Percentiles rank a stretch among this genome's conserved stretches.
These are phyloP conservation scores for Blastocystis sp. DNA, from an alignment of 352 stramenopile species.

Conservation along the genomic window DNA sequence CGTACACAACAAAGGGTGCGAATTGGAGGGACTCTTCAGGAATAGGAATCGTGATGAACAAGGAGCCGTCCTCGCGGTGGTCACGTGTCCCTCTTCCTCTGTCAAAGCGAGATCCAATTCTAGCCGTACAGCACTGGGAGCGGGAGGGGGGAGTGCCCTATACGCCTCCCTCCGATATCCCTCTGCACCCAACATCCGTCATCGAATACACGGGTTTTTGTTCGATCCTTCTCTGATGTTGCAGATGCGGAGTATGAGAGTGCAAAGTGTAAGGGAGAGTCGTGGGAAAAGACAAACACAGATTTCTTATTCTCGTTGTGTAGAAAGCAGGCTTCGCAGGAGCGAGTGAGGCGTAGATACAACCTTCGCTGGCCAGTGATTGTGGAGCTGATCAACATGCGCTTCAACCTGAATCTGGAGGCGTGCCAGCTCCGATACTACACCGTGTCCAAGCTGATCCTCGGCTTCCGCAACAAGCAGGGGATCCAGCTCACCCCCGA, in stretches of 20 bases:
- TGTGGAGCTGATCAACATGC: slow-evolving; percentile 29
- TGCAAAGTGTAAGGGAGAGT: slow-evolving; percentile 8
- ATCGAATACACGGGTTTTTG: slow-evolving; percentile 53
- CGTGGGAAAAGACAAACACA: slow-evolving; percentile 17
- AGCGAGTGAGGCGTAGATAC: neutral
- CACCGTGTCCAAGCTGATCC: slow-evolving; percentile 31
- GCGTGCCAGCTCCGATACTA: slow-evolving; percentile 44
- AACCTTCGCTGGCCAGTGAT: slow-evolving; percentile 61
- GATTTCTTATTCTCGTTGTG: slow-evolving; percentile 52
- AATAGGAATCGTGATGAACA: slow-evolving; percentile 35
- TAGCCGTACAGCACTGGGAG: slow-evolving; percentile 27
- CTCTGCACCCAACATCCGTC: slow-evolving; percentile 53
- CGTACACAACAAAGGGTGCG: slow-evolving; percentile 41
- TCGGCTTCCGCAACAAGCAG: slow-evolving; percentile 33
- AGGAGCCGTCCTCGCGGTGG: slow-evolving; percentile 18
- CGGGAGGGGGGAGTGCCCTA: neutral
- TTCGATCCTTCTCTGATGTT: neutral
- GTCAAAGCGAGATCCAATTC: neutral
- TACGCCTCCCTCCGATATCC: slow-evolving; percentile 12
- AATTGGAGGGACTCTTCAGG: neutral
- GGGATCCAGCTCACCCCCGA: neutral
- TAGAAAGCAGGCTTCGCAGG: neutral
- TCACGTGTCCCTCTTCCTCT: neutral
- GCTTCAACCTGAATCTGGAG: slow-evolving; percentile 36
- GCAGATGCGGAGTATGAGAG: slow-evolving; percentile 47